phyloP scores from a whole-genome alignment of 352 stramenopile genomes.

The Pseudoperonospora humuli region DNA sequence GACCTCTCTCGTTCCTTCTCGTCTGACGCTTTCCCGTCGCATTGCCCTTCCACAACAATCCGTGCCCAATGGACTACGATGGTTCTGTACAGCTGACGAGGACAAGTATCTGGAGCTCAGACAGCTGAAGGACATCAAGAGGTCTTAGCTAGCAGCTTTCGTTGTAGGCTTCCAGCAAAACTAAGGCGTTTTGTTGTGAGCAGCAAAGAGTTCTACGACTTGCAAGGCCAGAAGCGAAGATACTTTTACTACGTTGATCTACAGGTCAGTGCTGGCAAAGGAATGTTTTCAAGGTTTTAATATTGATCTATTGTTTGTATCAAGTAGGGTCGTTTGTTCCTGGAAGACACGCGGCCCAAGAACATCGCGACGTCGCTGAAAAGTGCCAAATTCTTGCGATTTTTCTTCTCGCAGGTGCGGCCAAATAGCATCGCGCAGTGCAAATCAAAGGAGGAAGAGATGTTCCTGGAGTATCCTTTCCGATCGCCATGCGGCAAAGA shows the following conservation, averaged over 20 bases:
- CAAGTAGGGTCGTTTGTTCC: slow-evolving; percentile 54
- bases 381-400: slow-evolving; percentile 71
- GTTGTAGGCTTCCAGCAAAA: neutral
- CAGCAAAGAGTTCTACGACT: slow-evolving; percentile 72
- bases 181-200: slow-evolving; percentile 4
- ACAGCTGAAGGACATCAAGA: slow-evolving; percentile 79
- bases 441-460: slow-evolving; percentile 17
- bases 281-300: neutral
- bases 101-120: slow-evolving; percentile 72
- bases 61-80: slow-evolving; percentile 1
- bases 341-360: slow-evolving; percentile 75
- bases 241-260: slow-evolving; percentile 86
- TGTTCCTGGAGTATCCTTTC: slow-evolving; percentile 64
- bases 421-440: slow-evolving; percentile 20
- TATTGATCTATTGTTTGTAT: neutral
- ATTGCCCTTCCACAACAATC: slow-evolving; percentile 21
- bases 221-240: slow-evolving; percentile 40
- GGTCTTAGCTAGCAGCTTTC: slow-evolving; percentile 18
- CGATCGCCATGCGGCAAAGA: slow-evolving; percentile 72
- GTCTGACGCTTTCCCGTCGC: slow-evolving; percentile 23
- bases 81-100: slow-evolving; percentile 30
- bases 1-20: slow-evolving; percentile 22
- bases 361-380: slow-evolving; percentile 83
- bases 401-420: slow-evolving; percentile 72
- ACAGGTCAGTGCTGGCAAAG: slow-evolving; percentile 27